A percentile compares a stretch with the other conserved stretches of the same genome.
These are phyloP conservation scores for Colletotrichum sp. DNA, from an alignment of 2,329 filamentous ascomycete genomes.

Conservation along the genomic window DNA sequence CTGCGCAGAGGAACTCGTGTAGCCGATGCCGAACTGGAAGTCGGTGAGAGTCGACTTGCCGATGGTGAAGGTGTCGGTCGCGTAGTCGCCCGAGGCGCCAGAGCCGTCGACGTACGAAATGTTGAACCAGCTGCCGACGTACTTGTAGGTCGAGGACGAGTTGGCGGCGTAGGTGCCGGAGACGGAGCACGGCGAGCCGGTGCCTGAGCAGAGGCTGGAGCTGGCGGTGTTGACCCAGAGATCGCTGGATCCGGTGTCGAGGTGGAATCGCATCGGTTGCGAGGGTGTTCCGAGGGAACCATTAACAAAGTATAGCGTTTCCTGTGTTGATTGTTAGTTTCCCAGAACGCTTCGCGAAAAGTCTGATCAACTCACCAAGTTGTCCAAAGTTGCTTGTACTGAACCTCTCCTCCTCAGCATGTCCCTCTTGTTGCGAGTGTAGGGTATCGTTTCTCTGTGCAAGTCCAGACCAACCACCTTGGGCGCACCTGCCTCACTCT, in stretches of 20 bases:
- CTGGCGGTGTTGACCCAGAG: constrained; percentile 72
- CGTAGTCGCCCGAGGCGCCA: constrained; percentile 80
- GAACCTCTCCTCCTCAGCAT: constrained; percentile 45
- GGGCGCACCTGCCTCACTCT: constrained; percentile 33
- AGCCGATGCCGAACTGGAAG: constrained; percentile 78
- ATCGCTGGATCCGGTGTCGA: constrained; percentile 75
- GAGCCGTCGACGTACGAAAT: constrained; percentile 88
- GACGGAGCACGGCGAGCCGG: constrained; percentile 56
- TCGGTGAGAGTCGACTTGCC: constrained; percentile 56
- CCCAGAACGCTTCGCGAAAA: background rate
- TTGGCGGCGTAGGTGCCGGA: constrained; percentile 74
- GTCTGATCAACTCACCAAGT: constrained; percentile 50
- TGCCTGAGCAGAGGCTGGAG: constrained; percentile 63
- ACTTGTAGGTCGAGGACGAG: constrained; percentile 77
- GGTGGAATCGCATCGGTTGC: constrained; percentile 61
- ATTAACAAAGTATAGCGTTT: constrained; percentile 71
- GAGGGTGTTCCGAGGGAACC: constrained; percentile 66
- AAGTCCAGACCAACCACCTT: constrained; percentile 53
- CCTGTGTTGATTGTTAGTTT: constrained; percentile 35
- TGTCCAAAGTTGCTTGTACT: constrained; percentile 55
- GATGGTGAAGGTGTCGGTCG: constrained; percentile 72
- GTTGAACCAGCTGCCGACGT: constrained; percentile 79
- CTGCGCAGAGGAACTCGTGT: constrained; percentile 63
- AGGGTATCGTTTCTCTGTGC: constrained; percentile 37
- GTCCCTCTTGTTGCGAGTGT: constrained; percentile 15